Conservation (phyloP, 352 stramenopile genomes). For the Globisporangium polare region DNA sequence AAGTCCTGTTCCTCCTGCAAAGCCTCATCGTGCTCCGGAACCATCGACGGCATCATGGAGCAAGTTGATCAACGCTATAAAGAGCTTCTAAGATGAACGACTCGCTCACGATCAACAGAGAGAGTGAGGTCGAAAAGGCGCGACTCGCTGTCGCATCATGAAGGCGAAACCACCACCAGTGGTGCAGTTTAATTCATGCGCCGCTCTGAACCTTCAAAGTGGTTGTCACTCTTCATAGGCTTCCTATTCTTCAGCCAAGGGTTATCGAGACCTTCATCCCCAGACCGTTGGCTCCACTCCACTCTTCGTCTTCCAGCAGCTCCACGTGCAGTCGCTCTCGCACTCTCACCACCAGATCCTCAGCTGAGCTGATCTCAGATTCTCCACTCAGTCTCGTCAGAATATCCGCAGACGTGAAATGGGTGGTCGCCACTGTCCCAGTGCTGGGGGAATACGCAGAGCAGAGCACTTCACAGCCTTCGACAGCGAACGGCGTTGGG, state of each 20-base stretch:
- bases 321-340: conserved; percentile 10
- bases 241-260: background rate
- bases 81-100: background rate
- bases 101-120: background rate
- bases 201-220: background rate
- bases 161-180: conserved; percentile 1
- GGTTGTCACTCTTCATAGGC: background rate
- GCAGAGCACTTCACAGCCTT: conserved; percentile 8
- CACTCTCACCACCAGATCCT: conserved; percentile 4
- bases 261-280: conserved; percentile 1
- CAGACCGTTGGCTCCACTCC: background rate
- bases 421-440: conserved; percentile 11
- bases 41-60: background rate
- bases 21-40: conserved; percentile 7
- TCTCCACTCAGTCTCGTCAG: background rate
- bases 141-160: background rate
- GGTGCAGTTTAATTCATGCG: background rate
- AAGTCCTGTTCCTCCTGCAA: conserved; percentile 45
- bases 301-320: background rate
- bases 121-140: background rate
- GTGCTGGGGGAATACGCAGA: conserved; percentile 26
- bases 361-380: background rate
- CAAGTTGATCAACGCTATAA: background rate
- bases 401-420: background rate
- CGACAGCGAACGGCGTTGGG: conserved; percentile 4